These are phyloP conservation scores for Phytophthora tentaculata DNA, from an alignment of 352 stramenopile species.

Conservation along the genomic window DNA sequence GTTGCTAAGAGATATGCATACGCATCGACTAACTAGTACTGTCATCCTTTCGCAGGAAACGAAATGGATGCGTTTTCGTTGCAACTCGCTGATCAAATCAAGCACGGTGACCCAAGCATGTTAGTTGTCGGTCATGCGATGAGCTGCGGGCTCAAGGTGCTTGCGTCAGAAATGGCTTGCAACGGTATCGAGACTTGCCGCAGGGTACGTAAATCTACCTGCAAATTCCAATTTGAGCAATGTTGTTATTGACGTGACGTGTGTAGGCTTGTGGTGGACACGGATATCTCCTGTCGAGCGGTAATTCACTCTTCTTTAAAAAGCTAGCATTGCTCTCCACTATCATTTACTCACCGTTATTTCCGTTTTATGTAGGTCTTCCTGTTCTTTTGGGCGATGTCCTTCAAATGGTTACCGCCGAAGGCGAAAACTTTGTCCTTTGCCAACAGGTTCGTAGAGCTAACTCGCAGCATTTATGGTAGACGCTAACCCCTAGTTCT, in stretches of 20 bases:
- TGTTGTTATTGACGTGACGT: background rate
- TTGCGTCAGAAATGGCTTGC: constrained; percentile 56
- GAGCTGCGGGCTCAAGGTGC: constrained; percentile 71
- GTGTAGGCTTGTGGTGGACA: constrained; percentile 93
- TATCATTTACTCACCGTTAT: background rate
- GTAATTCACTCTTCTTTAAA: constrained; percentile 23
- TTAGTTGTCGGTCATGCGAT: constrained; percentile 63
- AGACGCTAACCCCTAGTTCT: background rate
- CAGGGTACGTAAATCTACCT: constrained; percentile 31
- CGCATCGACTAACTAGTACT: background rate
- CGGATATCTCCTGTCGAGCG: constrained; percentile 91
- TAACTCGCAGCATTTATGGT: no score
- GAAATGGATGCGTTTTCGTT: constrained; percentile 57
- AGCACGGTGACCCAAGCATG: constrained; percentile 45
- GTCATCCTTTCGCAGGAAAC: constrained; percentile 37
- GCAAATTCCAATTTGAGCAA: constrained; percentile 3
- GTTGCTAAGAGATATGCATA: background rate
- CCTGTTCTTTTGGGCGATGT: constrained; percentile 89
- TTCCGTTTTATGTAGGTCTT: constrained; percentile 18
- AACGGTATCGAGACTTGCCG: constrained; percentile 58
- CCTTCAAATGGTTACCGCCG: constrained; percentile 95
- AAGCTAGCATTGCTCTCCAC: background rate
- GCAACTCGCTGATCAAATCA: constrained; percentile 50
- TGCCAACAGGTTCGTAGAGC: constrained; percentile 85
- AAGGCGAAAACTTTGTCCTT: constrained; percentile 97